A percentile compares a stretch with the other conserved stretches of the same genome.
Evolutionary conservation across 768 basidiomycete species (phyloP).

Genomic region (Boletus pseudopeckii): DNA sequence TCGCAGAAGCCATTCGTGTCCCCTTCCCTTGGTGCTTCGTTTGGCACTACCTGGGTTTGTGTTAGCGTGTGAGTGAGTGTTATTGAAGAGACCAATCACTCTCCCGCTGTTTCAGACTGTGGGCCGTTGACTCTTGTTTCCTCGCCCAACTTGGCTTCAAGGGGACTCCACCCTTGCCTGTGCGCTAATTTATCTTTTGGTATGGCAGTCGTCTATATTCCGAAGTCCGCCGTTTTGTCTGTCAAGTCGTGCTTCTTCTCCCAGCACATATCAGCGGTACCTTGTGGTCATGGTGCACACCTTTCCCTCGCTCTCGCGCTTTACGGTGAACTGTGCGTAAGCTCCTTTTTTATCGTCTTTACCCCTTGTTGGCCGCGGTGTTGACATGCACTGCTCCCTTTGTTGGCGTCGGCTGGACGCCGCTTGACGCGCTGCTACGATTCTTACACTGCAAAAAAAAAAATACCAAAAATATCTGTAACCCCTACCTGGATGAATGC

Average conservation of each 20-base stretch:
- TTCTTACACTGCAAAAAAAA: constrained; percentile 10
- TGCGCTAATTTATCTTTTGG: constrained; percentile 6
- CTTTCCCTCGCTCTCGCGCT: constrained; percentile 62
- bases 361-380: neutral
- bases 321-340: constrained; percentile 60
- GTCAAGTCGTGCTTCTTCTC: constrained; percentile 52
- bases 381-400: constrained; percentile 7
- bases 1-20: neutral
- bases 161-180: neutral
- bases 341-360: neutral
- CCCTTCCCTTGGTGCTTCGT: neutral
- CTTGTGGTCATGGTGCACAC: constrained; percentile 57
- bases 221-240: constrained; percentile 61
- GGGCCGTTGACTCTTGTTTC: constrained; percentile 1
- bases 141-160: neutral
- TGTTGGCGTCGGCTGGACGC: constrained; percentile 13
- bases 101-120: neutral
- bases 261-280: constrained; percentile 39
- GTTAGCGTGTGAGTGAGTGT: constrained; percentile 1
- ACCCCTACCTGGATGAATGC: constrained; percentile 14
- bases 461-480: constrained; percentile 16
- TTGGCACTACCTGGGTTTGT: neutral
- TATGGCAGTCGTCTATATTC: constrained; percentile 58
- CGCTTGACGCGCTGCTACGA: constrained; percentile 3
- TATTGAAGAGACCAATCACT: neutral